A percentile compares a stretch with the other conserved stretches of the same genome.
These are phyloP conservation scores for Neurospora pannonica DNA, from an alignment of 495 filamentous ascomycete species.

Conservation along the genomic window DNA sequence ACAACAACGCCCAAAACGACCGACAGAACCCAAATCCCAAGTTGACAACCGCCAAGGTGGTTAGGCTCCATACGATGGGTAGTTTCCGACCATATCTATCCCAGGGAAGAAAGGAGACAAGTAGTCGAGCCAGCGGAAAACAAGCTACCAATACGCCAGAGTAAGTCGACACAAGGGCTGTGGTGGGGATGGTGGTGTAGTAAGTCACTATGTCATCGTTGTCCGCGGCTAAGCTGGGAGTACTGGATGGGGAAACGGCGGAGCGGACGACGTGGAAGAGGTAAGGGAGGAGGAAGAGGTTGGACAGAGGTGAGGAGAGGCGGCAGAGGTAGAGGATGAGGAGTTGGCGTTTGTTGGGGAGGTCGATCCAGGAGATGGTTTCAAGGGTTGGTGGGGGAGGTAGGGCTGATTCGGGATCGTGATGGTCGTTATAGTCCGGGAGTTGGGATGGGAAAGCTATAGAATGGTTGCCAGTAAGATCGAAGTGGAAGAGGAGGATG, in stretches of 20 bases:
- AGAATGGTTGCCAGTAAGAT: background rate
- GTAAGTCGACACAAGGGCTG: constrained; percentile 2
- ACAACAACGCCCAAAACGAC: constrained; percentile 59
- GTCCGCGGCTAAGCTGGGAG: constrained; percentile 42
- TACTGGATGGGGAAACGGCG: constrained; percentile 33
- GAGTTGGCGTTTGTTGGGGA: constrained; percentile 44
- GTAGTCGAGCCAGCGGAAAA: constrained; percentile 26
- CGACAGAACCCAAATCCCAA: constrained; percentile 64
- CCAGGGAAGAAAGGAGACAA: constrained; percentile 58
- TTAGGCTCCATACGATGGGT: constrained; percentile 60
- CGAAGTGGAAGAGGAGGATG: background rate
- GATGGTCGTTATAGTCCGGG: background rate
- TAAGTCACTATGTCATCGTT: constrained; percentile 35
- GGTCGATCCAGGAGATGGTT: constrained; percentile 20
- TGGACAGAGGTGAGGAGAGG: constrained; percentile 42
- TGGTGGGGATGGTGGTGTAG: background rate
- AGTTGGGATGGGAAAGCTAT: background rate
- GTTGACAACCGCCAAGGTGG: constrained; percentile 59
- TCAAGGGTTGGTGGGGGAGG: background rate
- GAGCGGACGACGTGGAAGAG: constrained; percentile 50
- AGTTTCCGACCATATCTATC: constrained; percentile 53
- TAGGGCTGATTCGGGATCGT: background rate
- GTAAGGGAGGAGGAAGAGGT: constrained; percentile 43
- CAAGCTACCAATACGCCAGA: constrained; percentile 2
- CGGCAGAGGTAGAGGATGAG: constrained; percentile 43